A percentile compares a stretch with the other conserved stretches of the same genome.
These are phyloP conservation scores for Ceraceosorus guamensis DNA, from an alignment of 1,284 basidiomycete species.

Conservation along the genomic window DNA sequence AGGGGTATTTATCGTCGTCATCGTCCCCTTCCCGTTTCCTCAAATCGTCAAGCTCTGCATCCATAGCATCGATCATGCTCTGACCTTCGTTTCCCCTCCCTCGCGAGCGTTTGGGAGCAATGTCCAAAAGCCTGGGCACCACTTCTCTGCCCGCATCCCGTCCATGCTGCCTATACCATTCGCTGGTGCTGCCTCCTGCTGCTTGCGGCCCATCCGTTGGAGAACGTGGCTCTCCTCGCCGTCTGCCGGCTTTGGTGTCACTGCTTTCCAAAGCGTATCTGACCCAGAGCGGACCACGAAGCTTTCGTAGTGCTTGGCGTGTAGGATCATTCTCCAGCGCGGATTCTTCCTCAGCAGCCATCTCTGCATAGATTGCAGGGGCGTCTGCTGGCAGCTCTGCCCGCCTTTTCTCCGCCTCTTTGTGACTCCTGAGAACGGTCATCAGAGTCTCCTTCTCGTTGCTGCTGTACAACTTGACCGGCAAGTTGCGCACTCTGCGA, in stretches of 20 bases:
- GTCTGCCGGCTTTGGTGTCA: conserved; percentile 30
- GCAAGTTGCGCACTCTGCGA: conserved; percentile 28
- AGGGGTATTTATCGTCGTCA: conserved; percentile 19
- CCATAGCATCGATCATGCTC: conserved; percentile 14
- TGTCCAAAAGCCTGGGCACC: conserved; percentile 35
- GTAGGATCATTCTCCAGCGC: conserved; percentile 4
- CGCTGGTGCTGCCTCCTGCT: conserved; percentile 12
- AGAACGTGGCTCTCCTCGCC: conserved; percentile 20
- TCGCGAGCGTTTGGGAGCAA: conserved; percentile 14
- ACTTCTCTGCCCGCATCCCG: conserved; percentile 41
- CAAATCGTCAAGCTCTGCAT: conserved; percentile 18
- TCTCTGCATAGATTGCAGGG: conserved; percentile 43
- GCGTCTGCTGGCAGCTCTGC: conserved; percentile 26
- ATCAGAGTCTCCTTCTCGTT: conserved; percentile 27
- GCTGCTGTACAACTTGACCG: conserved; percentile 33
- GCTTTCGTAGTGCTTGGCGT: conserved; percentile 15
- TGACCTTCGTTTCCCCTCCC: conserved; percentile 3
- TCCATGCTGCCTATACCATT: conserved; percentile 45
- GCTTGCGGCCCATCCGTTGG: conserved; percentile 12
- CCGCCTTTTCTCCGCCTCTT: conserved; percentile 1
- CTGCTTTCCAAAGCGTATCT: conserved; percentile 28
- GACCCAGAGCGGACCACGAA: conserved; percentile 17
- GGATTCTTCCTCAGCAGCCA: conserved; percentile 33
- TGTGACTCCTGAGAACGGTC: background rate
- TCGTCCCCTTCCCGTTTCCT: conserved; percentile 4